These are phyloP conservation scores for Microbotryum violaceum DNA, from an alignment of 1,284 basidiomycete genomes.

Conservation along the genomic window DNA sequence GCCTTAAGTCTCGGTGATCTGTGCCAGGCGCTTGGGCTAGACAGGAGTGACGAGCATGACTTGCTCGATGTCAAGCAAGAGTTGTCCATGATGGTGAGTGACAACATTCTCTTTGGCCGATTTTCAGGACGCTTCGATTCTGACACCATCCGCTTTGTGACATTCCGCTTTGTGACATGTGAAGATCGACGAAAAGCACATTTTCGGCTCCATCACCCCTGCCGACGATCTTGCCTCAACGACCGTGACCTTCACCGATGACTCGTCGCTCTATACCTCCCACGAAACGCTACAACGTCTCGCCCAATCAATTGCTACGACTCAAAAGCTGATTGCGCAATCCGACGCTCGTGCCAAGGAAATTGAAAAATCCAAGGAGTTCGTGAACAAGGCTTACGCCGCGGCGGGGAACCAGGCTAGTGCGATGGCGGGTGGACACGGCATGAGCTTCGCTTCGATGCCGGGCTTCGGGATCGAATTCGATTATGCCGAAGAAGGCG, in stretches of 20 bases:
- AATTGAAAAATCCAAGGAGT: conserved; percentile 20
- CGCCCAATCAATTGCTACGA: conserved; percentile 14
- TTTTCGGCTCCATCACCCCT: conserved; percentile 14
- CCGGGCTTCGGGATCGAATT: too few relatives aligned
- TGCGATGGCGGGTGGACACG: not conserved
- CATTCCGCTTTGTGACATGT: too few relatives aligned
- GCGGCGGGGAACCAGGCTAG: not conserved
- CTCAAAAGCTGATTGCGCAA: conserved; percentile 5
- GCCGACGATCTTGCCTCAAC: not conserved
- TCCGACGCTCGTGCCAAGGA: conserved; percentile 3
- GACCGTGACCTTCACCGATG: conserved; percentile 24
- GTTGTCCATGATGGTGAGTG: conserved; percentile 61
- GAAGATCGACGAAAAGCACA: conserved; percentile 11
- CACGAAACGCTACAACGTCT: conserved; percentile 17
- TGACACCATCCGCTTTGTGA: not conserved
- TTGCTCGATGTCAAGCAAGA: conserved; percentile 50
- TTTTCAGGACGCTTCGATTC: not conserved
- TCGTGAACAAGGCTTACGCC: conserved; percentile 20
- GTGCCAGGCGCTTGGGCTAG: conserved; percentile 53
- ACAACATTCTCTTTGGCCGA: too few relatives aligned
- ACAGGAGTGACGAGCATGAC: conserved; percentile 42
- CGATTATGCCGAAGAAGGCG: not conserved
- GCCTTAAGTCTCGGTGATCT: conserved; percentile 64
- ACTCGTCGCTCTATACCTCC: conserved; percentile 24
- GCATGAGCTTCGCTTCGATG: not conserved